Conservation (phyloP, 2,329 filamentous ascomycete genomes). For the Penicillium sclerotiorum region DNA sequence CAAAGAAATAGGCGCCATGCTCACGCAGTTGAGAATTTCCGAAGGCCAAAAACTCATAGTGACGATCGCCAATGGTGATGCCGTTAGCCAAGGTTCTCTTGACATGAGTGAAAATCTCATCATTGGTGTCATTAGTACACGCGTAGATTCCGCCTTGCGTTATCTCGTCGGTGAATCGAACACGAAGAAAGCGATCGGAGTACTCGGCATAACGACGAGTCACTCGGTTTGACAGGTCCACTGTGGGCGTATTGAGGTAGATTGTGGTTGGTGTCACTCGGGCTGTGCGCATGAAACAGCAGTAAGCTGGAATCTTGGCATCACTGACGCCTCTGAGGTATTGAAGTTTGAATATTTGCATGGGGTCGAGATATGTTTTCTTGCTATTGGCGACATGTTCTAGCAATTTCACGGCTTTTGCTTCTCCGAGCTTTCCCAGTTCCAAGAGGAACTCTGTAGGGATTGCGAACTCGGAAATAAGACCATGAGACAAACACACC, state of each 20-base stretch:
- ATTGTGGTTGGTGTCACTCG: slow-evolving; percentile 83
- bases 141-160: slow-evolving; percentile 63
- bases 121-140: slow-evolving; percentile 58
- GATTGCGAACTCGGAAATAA: slow-evolving; percentile 76
- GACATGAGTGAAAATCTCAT: slow-evolving; percentile 74
- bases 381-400: slow-evolving; percentile 72
- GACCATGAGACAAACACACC: slow-evolving; percentile 81
- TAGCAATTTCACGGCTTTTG: slow-evolving; percentile 66
- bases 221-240: slow-evolving; percentile 88
- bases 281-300: slow-evolving; percentile 73
- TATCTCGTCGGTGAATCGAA: slow-evolving; percentile 87
- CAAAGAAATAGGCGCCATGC: slow-evolving; percentile 91
- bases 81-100: slow-evolving; percentile 73
- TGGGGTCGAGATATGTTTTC: slow-evolving; percentile 66
- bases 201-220: slow-evolving; percentile 70
- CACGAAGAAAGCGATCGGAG: slow-evolving; percentile 79
- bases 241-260: slow-evolving; percentile 72
- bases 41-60: slow-evolving; percentile 88
- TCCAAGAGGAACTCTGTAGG: slow-evolving; percentile 65
- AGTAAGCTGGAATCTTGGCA: slow-evolving; percentile 68
- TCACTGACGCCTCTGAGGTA: slow-evolving; percentile 50
- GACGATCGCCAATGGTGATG: slow-evolving; percentile 77
- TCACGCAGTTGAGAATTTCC: slow-evolving; percentile 95
- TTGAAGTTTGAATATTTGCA: slow-evolving; percentile 66
- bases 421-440: slow-evolving; percentile 56